Evolutionary conservation across 2,329 filamentous ascomycete species (phyloP), one percentile per base, ranked within the genome.

Genomic region (Colletotrichum tamarilloi): DNA sequence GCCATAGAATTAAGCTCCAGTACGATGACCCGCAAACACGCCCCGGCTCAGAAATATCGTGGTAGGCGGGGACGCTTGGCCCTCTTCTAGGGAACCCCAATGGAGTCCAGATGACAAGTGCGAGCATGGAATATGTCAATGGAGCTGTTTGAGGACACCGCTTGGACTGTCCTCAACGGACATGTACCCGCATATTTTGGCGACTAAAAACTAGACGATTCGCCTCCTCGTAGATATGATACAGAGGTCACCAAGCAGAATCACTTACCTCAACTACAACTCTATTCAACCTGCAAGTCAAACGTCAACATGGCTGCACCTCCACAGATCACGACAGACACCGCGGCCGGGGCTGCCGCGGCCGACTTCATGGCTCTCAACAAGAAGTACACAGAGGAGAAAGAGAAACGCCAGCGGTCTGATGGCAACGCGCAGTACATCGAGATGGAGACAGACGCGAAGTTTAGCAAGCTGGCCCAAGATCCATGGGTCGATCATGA

Each of bases 401-500:
- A 78, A 4, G 69, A 79, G 38, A 84, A 82, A 58, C 80, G 83
- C 2, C 26, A 79, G 8, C 78, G 80, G 0, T 38, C 77, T 1
- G 82, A 84, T 3, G 83, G 81, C 14, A 67, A 68, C 19, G 67
- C 60, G 8, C 82, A 84, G 68, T 84, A 81, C 63, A 55, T 81
- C 4, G 77, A 81, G 26, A 77, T 82, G 6, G 72, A 72, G 12
- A 52, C 75, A 3, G 71, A 76, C n/a, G 70, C 70, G 16, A 70
- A 76, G 28, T 76, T 77, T 32, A 73, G 74, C 19, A 71, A 76
- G 2, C 76, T 85, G 7, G 77, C 71, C 6, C 67, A 77, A 0
- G 83, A 85, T 67, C 82, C 82, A 0, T 84, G 81, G 79, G 81
- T 76, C 7, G 79, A 83, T 73, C 79, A 82, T 49, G 79, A 76